These are phyloP conservation scores for Corynascus novoguineensis DNA, from an alignment of 495 filamentous ascomycete genomes.

Conservation along the genomic window DNA sequence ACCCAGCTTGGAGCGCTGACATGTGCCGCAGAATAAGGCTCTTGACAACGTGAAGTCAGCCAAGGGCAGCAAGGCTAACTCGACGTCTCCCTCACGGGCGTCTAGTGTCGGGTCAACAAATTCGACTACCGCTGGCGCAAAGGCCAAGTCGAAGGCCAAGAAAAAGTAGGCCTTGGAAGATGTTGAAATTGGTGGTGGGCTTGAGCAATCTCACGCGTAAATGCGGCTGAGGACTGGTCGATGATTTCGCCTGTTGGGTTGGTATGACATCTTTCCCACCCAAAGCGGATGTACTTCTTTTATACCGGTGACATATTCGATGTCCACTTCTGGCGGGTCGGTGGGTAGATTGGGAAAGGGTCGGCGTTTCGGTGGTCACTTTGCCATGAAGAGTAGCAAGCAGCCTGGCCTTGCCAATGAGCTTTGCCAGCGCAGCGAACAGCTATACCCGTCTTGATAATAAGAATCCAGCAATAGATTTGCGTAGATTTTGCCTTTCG, in stretches of 20 bases:
- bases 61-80: slow-evolving; percentile 49
- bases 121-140: slow-evolving; percentile 39
- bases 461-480: not conserved
- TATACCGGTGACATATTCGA: not conserved
- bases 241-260: slow-evolving; percentile 5
- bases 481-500: not conserved
- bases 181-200: not conserved
- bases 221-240: not conserved
- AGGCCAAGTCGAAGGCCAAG: slow-evolving; percentile 50
- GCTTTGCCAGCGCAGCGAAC: not conserved
- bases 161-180: slow-evolving; percentile 43
- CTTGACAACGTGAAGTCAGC: slow-evolving; percentile 56
- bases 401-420: not conserved
- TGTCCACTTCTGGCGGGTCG: not conserved
- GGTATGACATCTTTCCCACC: not conserved
- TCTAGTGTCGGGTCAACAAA: slow-evolving; percentile 48
- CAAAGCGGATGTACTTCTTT: not conserved
- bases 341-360: not conserved
- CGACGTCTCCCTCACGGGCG: slow-evolving; percentile 50
- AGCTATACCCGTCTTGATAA: not conserved
- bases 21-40: slow-evolving; percentile 50
- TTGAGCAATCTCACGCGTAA: not conserved
- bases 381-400: not conserved
- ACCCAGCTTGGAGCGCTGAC: not conserved
- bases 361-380: slow-evolving; percentile 1